Conservation (phyloP, 192 early-diverging fungal species). For the Coemansia sp. region DNA sequence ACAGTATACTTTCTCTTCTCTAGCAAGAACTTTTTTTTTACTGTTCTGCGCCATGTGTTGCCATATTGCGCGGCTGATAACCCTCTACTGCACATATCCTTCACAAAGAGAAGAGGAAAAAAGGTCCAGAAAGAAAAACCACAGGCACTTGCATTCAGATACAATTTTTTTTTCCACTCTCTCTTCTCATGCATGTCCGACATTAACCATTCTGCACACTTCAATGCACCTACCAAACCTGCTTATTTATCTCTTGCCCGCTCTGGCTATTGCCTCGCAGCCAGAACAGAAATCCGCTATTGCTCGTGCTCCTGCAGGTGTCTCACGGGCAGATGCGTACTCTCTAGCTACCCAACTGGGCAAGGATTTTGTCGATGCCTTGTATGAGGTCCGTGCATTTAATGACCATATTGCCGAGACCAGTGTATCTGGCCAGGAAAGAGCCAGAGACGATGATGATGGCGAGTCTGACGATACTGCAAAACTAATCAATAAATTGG, state of each 20-base stretch:
- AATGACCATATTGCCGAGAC: slow-evolving; percentile 11
- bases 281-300: neutral
- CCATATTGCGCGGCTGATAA: neutral
- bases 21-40: neutral
- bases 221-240: slow-evolving; percentile 5
- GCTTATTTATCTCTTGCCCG: neutral
- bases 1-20: neutral
- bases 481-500: slow-evolving; percentile 33
- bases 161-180: neutral
- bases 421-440: neutral
- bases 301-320: neutral
- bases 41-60: neutral
- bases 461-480: slow-evolving; percentile 30
- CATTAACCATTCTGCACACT: neutral
- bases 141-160: neutral
- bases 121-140: neutral
- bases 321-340: slow-evolving; percentile 21
- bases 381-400: slow-evolving; percentile 24
- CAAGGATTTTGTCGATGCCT: slow-evolving; percentile 26
- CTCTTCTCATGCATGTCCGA: neutral
- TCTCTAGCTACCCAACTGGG: slow-evolving; percentile 17
- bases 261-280: neutral
- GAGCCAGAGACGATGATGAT: slow-evolving; percentile 34
- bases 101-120: neutral
- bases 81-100: neutral